Base-by-base conservation (phyloP, 2,329 filamentous ascomycete species). In the Penicillium expansum region DNA sequence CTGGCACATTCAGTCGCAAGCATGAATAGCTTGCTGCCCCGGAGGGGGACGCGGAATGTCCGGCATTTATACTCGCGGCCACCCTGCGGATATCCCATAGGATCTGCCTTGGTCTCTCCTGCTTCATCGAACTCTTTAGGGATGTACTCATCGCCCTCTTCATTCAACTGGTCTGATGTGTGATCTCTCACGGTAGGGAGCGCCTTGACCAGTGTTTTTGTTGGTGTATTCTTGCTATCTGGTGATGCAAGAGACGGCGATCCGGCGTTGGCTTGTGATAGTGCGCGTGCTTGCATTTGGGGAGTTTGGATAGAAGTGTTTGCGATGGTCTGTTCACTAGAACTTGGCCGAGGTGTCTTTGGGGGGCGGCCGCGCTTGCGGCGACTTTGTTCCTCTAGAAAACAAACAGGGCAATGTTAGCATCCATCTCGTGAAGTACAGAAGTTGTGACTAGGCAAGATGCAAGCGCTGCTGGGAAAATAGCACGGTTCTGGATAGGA, bases 21-120 rank as follows among this genome's bases (percentile, higher is more conserved):
- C 94, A 99, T 99, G 77, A 97, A 99, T 6, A 97, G 83, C 76
- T 97, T 97, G 64, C 95, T 88, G 29, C 91, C 92, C 66, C 94
- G 83, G 68, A 95, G 88, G 18, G 93, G 92, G 4, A 99, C 92
- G 63, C 90, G 86, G 73, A 99, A 99, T 1, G 93, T 97, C 62
- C 92, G 84, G 76, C 93, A 97, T 72, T 90, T 87, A 78, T 97
- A 99, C 70, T 93, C 89, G 66, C 94, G 90, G 22, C 84, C 86
- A 59, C 92, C 92, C 29, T 89, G 82, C 22, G 92, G 85, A 69
- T 92, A 87, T 39, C 94, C 94, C 67, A 92, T 91, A 22, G 82
- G 74, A 73, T 91, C 86, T 27, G 97, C 92, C 80, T 99, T 99
- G 74, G 91, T 92, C 79, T 99, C 94, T 53, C 94, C 94, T 42